Percentiles rank a stretch among this genome's conserved stretches.
Evolutionary conservation across 257 asterid species (phyloP).

Genomic region (Leonotis leonurus): DNA sequence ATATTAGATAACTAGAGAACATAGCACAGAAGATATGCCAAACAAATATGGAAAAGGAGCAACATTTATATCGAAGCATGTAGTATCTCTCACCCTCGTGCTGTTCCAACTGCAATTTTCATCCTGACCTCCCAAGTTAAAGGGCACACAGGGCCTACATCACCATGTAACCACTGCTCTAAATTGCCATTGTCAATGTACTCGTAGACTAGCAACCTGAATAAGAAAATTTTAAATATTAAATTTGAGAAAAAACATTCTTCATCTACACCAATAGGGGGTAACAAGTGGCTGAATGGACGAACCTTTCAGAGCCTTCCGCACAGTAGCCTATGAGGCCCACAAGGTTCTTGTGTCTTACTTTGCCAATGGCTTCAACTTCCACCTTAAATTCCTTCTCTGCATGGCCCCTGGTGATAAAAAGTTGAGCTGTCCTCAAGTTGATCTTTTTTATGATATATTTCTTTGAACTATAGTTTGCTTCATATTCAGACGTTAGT

Average conservation of each 20-base stretch:
- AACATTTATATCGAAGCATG: too few relatives aligned
- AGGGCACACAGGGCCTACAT: conserved; percentile 83
- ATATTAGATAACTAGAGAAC: too few relatives aligned
- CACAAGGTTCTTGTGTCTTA: conserved; percentile 93
- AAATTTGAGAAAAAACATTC: conserved; percentile 3
- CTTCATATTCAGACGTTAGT: neutral
- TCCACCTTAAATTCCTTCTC: conserved; percentile 94
- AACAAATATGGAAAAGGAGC: too few relatives aligned
- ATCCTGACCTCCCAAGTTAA: conserved; percentile 89
- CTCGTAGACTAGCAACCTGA: conserved; percentile 93
- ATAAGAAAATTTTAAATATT: neutral
- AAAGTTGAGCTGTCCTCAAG: neutral
- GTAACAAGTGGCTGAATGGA: neutral
- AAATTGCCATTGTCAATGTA: conserved; percentile 88
- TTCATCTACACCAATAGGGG: too few relatives aligned
- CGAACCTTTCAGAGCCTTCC: conserved; percentile 76
- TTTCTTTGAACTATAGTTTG: neutral
- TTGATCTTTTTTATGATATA: neutral
- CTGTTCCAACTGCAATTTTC: conserved; percentile 86
- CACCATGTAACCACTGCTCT: conserved; percentile 99
- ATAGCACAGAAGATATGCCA: too few relatives aligned
- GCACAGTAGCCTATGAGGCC: conserved; percentile 87
- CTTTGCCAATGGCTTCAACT: conserved; percentile 98
- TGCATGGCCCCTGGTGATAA: conserved; percentile 81
- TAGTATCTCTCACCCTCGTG: conserved; percentile 90